Evolutionary conservation across 2,329 filamentous ascomycete genomes (phyloP).

Genomic region (Bisporella sp.): DNA sequence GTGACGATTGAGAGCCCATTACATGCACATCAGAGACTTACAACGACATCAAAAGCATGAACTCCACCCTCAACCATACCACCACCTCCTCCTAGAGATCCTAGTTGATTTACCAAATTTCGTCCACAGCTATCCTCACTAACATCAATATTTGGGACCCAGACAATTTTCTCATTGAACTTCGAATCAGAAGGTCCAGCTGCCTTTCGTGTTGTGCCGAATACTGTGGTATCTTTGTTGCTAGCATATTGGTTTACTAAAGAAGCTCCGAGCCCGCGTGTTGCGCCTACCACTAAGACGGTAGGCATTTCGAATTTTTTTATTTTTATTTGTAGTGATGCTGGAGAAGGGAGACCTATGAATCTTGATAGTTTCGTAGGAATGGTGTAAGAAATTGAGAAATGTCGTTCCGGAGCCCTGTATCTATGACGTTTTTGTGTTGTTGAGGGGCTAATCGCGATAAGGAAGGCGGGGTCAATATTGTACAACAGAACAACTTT

Average conservation of each 20-base stretch:
- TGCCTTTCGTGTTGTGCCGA: slow-evolving; percentile 47
- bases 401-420: too few relatives aligned
- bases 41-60: slow-evolving; percentile 37
- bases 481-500: too few relatives aligned
- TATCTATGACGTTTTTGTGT: too few relatives aligned
- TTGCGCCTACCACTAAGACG: slow-evolving; percentile 60
- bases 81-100: slow-evolving; percentile 20
- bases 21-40: slow-evolving; percentile 25
- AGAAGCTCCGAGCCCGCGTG: slow-evolving; percentile 58
- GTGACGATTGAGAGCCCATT: too few relatives aligned
- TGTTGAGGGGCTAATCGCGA: too few relatives aligned
- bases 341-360: too few relatives aligned
- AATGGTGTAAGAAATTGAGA: too few relatives aligned
- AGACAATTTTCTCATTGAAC: slow-evolving; percentile 36
- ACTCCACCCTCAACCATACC: slow-evolving; percentile 19
- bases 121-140: slow-evolving; percentile 39
- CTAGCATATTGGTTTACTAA: slow-evolving; percentile 51
- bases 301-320: background rate
- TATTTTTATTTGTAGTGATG: too few relatives aligned
- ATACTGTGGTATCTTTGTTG: slow-evolving; percentile 41
- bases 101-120: slow-evolving; percentile 38
- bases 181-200: slow-evolving; percentile 19
- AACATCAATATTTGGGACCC: slow-evolving; percentile 54
- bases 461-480: too few relatives aligned
- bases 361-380: too few relatives aligned